Conservation (phyloP, 2,329 filamentous ascomycete species). For the Periconia macrospinosa region DNA sequence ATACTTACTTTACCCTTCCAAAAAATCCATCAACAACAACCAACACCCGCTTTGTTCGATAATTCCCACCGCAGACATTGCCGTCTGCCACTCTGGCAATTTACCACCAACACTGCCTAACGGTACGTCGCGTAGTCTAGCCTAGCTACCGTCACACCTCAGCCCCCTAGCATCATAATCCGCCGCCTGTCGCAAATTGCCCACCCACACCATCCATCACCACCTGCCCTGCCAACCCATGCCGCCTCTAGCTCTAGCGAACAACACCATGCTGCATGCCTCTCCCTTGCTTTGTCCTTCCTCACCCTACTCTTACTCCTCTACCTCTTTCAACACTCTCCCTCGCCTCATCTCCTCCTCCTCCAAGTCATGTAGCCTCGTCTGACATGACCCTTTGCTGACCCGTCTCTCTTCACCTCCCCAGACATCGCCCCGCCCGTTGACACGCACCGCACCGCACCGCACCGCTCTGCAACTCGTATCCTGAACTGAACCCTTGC, state of each 20-base stretch:
- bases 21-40: no score
- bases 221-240: background rate
- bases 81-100: no score
- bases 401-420: background rate
- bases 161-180: background rate
- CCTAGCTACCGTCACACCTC: background rate
- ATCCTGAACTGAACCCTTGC: background rate
- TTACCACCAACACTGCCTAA: background rate
- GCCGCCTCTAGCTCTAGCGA: background rate
- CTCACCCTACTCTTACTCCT: background rate
- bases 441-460: background rate
- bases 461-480: background rate
- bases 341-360: background rate
- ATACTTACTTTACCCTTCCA: no score
- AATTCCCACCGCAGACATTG: no score
- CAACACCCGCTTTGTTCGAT: no score
- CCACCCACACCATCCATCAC: background rate
- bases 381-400: background rate
- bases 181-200: slow-evolving; percentile 2
- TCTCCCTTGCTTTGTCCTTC: slow-evolving; percentile 8
- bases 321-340: background rate
- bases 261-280: slow-evolving; percentile 6
- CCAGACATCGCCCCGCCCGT: background rate
- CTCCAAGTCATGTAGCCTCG: background rate
- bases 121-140: background rate